Conservation (phyloP, 129 eudicot genomes). For the Solidago caesia region DNA sequence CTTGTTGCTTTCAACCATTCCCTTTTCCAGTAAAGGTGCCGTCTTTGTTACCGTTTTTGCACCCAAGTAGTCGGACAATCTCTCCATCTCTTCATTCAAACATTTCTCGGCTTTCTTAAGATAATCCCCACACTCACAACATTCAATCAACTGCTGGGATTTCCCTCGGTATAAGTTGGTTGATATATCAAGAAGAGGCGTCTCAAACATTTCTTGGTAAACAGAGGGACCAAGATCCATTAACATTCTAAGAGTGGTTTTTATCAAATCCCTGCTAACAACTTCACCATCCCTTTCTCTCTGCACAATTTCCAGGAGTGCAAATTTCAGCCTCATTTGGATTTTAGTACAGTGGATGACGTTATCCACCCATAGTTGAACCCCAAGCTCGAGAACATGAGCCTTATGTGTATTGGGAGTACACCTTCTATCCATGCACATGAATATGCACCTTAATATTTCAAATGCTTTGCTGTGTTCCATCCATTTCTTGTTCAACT, state of each 20-base stretch:
- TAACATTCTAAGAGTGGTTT: slow-evolving; percentile 53
- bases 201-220: slow-evolving; percentile 55
- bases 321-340: slow-evolving; percentile 36
- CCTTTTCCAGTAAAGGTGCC: no score
- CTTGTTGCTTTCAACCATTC: no score
- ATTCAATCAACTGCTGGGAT: slow-evolving; percentile 49
- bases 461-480: slow-evolving; percentile 59
- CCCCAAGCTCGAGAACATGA: slow-evolving; percentile 55
- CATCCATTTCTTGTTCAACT: slow-evolving; percentile 53
- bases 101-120: slow-evolving; percentile 49
- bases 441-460: slow-evolving; percentile 46
- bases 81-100: slow-evolving; percentile 52
- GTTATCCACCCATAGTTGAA: slow-evolving; percentile 53
- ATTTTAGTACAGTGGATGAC: slow-evolving; percentile 43
- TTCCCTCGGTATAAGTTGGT: slow-evolving; percentile 37
- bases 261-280: slow-evolving; percentile 49
- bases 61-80: slow-evolving; percentile 49
- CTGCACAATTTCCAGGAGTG: slow-evolving; percentile 45
- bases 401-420: slow-evolving; percentile 54
- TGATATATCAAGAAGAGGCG: slow-evolving; percentile 50
- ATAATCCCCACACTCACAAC: slow-evolving; percentile 56
- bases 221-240: slow-evolving; percentile 50
- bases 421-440: slow-evolving; percentile 64
- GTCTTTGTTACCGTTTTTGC: slow-evolving; percentile 8
- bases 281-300: slow-evolving; percentile 50